Evolutionary conservation across 2,329 filamentous ascomycete species (phyloP).

Genomic region (Fusarium torreyae): DNA sequence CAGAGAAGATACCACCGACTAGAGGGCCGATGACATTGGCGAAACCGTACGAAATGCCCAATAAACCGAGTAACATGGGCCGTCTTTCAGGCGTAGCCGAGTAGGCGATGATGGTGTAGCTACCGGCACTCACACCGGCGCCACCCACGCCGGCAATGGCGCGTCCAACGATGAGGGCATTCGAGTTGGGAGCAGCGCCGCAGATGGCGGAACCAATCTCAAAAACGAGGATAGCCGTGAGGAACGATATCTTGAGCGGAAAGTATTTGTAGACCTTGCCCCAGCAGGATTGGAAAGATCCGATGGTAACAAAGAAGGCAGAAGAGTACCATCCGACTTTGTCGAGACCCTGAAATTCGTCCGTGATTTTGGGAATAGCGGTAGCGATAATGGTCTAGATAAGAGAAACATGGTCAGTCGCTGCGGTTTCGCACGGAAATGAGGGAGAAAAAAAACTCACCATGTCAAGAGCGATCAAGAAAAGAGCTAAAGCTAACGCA

Average conservation of each 20-base stretch:
- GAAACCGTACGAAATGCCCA: constrained; percentile 61
- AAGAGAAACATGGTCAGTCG: neutral
- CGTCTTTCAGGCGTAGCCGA: constrained; percentile 23
- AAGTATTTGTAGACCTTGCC: constrained; percentile 52
- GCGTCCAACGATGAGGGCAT: constrained; percentile 57
- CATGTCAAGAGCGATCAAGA: constrained; percentile 15
- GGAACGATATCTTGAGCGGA: constrained; percentile 48
- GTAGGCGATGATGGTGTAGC: constrained; percentile 35
- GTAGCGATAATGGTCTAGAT: constrained; percentile 14
- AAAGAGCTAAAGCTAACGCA: constrained; percentile 8
- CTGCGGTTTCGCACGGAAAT: neutral
- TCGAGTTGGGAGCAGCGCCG: constrained; percentile 49
- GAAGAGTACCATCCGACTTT: constrained; percentile 59
- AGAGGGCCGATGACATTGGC: constrained; percentile 50
- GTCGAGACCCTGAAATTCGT: constrained; percentile 51
- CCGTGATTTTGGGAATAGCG: constrained; percentile 2
- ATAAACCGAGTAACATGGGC: constrained; percentile 45
- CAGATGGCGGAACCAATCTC: constrained; percentile 47
- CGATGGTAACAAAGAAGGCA: constrained; percentile 49
- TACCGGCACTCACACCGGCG: constrained; percentile 56
- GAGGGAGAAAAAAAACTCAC: neutral
- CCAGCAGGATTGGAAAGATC: constrained; percentile 47
- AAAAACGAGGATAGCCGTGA: constrained; percentile 45
- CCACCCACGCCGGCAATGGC: constrained; percentile 57
- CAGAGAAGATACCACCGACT: constrained; percentile 30